phyloP scores from a whole-genome alignment of 805 yeast species.

The Zygosaccharomyces lentus region DNA sequence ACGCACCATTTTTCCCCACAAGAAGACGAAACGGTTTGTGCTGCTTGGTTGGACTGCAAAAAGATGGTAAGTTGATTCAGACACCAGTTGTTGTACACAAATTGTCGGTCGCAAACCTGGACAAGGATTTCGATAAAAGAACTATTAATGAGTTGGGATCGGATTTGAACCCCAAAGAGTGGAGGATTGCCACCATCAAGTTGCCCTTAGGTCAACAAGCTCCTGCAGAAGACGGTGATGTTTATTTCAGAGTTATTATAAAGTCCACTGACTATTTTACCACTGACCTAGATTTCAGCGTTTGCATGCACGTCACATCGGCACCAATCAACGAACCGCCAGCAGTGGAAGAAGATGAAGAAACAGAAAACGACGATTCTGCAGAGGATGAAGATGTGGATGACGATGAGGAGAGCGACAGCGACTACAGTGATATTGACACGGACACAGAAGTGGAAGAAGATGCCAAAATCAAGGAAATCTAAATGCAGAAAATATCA shows the following conservation, averaged over 20 bases:
- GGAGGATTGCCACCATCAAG: slow-evolving; percentile 66
- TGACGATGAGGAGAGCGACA: slow-evolving; percentile 45
- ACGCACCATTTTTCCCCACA: slow-evolving; percentile 74
- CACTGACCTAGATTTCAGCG: slow-evolving; percentile 66
- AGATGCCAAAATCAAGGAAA: slow-evolving; percentile 12
- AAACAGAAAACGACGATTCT: slow-evolving; percentile 43
- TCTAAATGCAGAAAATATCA: not conserved
- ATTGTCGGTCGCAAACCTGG: slow-evolving; percentile 29
- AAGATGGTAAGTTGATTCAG: slow-evolving; percentile 77
- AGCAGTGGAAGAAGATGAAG: slow-evolving; percentile 53
- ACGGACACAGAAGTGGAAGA: slow-evolving; percentile 37
- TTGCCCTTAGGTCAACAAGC: slow-evolving; percentile 70
- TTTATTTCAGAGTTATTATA: slow-evolving; percentile 64
- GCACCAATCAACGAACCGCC: slow-evolving; percentile 38
- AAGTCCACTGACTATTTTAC: slow-evolving; percentile 79
- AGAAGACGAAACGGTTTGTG: slow-evolving; percentile 52
- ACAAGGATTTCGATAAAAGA: slow-evolving; percentile 31
- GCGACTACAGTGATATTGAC: slow-evolving; percentile 35
- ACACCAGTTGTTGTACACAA: slow-evolving; percentile 41
- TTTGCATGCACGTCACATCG: slow-evolving; percentile 64
- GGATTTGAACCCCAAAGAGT: slow-evolving; percentile 37
- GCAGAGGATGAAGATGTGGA: slow-evolving; percentile 56
- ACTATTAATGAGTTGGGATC: slow-evolving; percentile 31
- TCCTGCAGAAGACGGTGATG: slow-evolving; percentile 65
- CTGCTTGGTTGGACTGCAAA: slow-evolving; percentile 64